Evolutionary conservation across 805 yeast species (phyloP), one percentile per base, ranked within the genome.

Genomic region (Candida boidinii): DNA sequence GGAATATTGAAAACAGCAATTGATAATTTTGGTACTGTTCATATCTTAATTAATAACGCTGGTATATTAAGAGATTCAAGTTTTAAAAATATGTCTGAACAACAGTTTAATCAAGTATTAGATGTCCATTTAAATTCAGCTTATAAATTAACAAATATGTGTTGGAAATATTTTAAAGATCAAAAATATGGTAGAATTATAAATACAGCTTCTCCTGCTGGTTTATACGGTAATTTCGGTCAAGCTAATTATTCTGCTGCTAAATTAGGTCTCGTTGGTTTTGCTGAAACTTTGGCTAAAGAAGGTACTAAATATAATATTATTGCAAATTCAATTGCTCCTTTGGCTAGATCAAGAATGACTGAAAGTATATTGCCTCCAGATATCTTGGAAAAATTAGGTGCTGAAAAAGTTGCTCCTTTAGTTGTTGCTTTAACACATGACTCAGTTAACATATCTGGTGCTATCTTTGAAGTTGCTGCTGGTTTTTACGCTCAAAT

Each of bases 151-250:
- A 78, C 95, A 28, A 70, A 72, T 46, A 88, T 94, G 16, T 95
- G 96, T 25, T 90, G 97, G 97, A 87, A 90, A 7, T 68, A 81
- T 53, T 74, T 90, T 66, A 76, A 75, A 54, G 62, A 82, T 43
- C 96, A 92, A 59, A 73, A 75, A 39, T 90, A 68, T 52, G 98
- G 98, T 43, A 72, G 97, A 48, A 71, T 90, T 46, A 61, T 90
- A 48, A 88, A 86, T 70, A 88, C 96, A n/a, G 77, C 95, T 18
- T 87, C 96, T 4, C 96, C 97, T 4, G 97, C 97, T 23, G 98
- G 98, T 16, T 68, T 90, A 43, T 90, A 81, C 56, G 98, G 98
- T 41, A 87, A 87, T 62, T 90, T 88, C 61, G 98, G 98, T 31
- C 98, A 90, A 63, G 76, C 95, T 26, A 90, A 90, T 63, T 90